These are phyloP conservation scores for Tolypocladium inflatum DNA, from an alignment of 2,329 filamentous ascomycete genomes.

Conservation along the genomic window DNA sequence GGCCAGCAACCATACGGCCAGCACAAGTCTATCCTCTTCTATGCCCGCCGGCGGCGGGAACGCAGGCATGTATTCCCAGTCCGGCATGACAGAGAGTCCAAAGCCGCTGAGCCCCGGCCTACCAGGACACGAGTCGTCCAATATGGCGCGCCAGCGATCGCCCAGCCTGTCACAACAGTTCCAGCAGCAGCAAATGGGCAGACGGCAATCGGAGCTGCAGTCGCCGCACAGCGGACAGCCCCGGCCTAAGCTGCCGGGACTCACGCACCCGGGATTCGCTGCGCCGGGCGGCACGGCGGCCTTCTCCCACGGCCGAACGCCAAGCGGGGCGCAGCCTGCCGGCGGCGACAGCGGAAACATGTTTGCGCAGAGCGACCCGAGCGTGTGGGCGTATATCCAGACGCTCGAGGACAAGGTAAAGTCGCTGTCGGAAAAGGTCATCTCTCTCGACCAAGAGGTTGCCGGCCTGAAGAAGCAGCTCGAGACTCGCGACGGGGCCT, in stretches of 20 bases:
- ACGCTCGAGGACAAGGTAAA: constrained; percentile 50
- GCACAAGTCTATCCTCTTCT: constrained; percentile 37
- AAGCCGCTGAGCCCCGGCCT: constrained; percentile 68
- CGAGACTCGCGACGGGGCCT: constrained; percentile 17
- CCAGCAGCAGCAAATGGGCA: constrained; percentile 50
- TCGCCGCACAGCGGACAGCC: constrained; percentile 39
- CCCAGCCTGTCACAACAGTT: constrained; percentile 57
- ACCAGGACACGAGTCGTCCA: constrained; percentile 41
- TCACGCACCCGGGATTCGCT: constrained; percentile 26
- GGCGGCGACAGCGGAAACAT: constrained; percentile 56
- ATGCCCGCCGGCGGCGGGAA: constrained; percentile 35
- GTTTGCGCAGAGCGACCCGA: constrained; percentile 50
- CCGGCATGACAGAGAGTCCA: constrained; percentile 74
- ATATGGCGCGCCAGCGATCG: constrained; percentile 47
- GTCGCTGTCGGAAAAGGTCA: constrained; percentile 23
- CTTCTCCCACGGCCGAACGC: constrained; percentile 23
- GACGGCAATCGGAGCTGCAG: constrained; percentile 45
- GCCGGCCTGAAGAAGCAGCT: constrained; percentile 22
- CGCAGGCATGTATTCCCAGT: constrained; percentile 59
- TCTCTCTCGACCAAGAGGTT: constrained; percentile 23
- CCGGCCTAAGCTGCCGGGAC: constrained; percentile 26
- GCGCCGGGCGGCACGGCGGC: constrained; percentile 16
- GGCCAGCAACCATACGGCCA: constrained; percentile 33
- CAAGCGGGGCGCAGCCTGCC: constrained; percentile 40
- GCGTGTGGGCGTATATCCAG: constrained; percentile 65